phyloP scores from a whole-genome alignment of 495 filamentous ascomycete genomes.

The Chlorociboria aeruginascens region DNA sequence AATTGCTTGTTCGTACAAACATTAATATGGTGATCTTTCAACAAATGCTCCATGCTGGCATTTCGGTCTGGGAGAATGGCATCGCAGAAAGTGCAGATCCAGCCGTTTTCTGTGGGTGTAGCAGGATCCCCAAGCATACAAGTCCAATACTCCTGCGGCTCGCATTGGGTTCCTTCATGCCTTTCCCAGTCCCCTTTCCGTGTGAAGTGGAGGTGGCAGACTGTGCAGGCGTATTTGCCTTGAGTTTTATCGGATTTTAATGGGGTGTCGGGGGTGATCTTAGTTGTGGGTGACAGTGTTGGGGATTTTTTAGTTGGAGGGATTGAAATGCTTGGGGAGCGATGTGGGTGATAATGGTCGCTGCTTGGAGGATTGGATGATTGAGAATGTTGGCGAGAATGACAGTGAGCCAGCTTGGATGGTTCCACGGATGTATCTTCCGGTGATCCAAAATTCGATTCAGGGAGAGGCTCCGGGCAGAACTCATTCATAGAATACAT shows the following conservation, averaged over 20 bases:
- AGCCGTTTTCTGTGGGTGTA: not conserved
- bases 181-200: conserved; percentile 10
- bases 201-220: conserved; percentile 1
- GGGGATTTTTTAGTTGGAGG: too few species aligned
- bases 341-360: too few species aligned
- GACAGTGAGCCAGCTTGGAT: not conserved
- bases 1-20: conserved; percentile 1
- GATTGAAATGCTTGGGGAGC: too few species aligned
- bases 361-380: not conserved
- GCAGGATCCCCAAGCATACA: conserved; percentile 4
- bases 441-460: too few species aligned
- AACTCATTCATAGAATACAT: not conserved
- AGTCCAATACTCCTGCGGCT: conserved; percentile 4
- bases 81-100: conserved; percentile 6
- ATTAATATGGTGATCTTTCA: conserved; percentile 4
- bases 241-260: not conserved
- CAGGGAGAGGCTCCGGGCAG: not conserved
- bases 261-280: too few species aligned
- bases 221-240: not conserved
- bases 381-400: not conserved
- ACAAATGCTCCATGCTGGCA: conserved; percentile 1
- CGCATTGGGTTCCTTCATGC: conserved; percentile 4
- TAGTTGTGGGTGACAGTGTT: too few species aligned
- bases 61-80: not conserved
- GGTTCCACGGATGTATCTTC: not conserved